phyloP scores from a whole-genome alignment of 2,329 filamentous ascomycete species.

The Phialophora chinensis region DNA sequence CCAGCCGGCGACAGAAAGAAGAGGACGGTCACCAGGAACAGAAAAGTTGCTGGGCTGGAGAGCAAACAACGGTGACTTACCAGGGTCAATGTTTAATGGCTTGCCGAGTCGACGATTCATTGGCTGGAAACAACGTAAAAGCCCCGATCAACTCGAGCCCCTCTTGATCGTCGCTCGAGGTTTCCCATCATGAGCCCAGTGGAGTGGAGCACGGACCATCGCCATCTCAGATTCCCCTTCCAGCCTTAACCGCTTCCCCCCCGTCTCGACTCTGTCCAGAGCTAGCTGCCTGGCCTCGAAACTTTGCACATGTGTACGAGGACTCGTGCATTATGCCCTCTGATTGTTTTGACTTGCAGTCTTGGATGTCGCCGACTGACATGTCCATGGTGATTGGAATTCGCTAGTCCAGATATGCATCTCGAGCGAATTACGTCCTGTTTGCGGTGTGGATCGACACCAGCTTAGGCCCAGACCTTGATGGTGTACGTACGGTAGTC shows the following conservation, averaged over 20 bases:
- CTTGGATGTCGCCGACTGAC: neutral
- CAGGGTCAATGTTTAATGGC: neutral
- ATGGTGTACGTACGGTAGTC: neutral
- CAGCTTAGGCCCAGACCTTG: neutral
- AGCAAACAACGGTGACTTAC: neutral
- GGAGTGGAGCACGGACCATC: neutral
- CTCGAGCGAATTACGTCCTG: neutral
- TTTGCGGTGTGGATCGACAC: neutral
- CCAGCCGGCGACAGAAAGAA: neutral
- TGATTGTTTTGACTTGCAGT: neutral
- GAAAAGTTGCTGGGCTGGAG: neutral
- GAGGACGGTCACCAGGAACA: neutral
- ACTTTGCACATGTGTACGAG: no score
- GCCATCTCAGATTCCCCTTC: neutral
- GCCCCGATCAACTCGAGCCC: neutral
- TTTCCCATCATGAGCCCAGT: neutral
- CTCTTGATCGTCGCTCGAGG: slow-evolving; percentile 2
- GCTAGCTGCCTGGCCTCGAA: no score
- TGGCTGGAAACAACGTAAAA: slow-evolving; percentile 14
- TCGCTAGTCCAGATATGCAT: neutral
- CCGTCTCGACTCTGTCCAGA: no score
- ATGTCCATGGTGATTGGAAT: neutral
- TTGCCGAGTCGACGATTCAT: neutral
- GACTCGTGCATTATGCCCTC: no score
- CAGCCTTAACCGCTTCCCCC: neutral